Percentiles rank a stretch among this genome's conserved stretches.
These are phyloP conservation scores for Candida schatavii DNA, from an alignment of 805 yeast genomes.

Conservation along the genomic window DNA sequence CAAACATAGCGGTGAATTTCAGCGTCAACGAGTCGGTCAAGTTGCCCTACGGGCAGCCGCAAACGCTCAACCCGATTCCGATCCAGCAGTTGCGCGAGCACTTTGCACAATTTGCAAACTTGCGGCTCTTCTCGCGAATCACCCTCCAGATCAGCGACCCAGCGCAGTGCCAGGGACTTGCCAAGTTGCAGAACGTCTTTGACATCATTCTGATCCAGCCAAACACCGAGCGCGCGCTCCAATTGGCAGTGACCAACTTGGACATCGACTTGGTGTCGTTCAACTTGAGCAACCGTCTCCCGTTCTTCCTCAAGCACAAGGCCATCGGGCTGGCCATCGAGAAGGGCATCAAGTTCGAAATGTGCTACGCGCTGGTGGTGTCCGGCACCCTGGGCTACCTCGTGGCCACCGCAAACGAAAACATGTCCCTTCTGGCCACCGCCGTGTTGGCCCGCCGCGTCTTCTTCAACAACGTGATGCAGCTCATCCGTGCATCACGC, in stretches of 20 bases:
- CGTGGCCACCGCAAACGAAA: slow-evolving; percentile 14
- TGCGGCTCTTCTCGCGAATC: slow-evolving; percentile 58
- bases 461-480: slow-evolving; percentile 68
- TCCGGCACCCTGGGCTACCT: slow-evolving; percentile 32
- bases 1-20: slow-evolving; percentile 74
- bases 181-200: slow-evolving; percentile 48
- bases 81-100: slow-evolving; percentile 14
- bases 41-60: slow-evolving; percentile 45
- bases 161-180: slow-evolving; percentile 63
- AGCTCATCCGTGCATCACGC: slow-evolving; percentile 78
- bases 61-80: slow-evolving; percentile 46
- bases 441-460: slow-evolving; percentile 49
- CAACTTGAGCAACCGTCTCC: slow-evolving; percentile 60
- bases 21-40: slow-evolving; percentile 49
- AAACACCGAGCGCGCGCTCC: slow-evolving; percentile 70
- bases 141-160: slow-evolving; percentile 79
- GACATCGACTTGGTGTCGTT: slow-evolving; percentile 83
- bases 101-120: slow-evolving; percentile 26
- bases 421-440: slow-evolving; percentile 17
- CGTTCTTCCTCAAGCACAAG: slow-evolving; percentile 79
- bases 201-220: slow-evolving; percentile 87
- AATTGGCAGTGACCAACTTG: slow-evolving; percentile 67
- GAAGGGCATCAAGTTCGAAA: slow-evolving; percentile 80
- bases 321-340: slow-evolving; percentile 79
- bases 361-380: slow-evolving; percentile 61